Evolutionary conservation across 163 green algal species (phyloP), one percentile per base, ranked within the genome.

Genomic region (Smithsoniella earleae): DNA sequence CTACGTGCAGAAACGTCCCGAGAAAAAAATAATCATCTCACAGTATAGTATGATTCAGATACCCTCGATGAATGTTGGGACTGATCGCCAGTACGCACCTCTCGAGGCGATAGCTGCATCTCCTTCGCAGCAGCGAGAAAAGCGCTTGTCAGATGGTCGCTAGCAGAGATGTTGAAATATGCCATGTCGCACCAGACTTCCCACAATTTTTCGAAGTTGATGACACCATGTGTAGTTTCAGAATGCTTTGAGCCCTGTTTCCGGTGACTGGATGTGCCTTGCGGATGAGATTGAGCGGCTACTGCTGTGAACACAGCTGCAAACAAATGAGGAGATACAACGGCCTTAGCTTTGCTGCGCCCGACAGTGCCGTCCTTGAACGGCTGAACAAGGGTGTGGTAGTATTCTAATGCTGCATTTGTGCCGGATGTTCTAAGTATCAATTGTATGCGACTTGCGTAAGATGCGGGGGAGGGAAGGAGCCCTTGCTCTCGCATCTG

Each of bases 71-170:
- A 10, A 49, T 49, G 40, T 49, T 49, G 40, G 10, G 10, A 10
- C 40, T 49, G 40, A 49, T 13, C 10, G 40, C 40, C 13, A 13
- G 58, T 20, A 16, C 58, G 25, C 5, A 40, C 58, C 58, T 69
- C 16, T 13, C 34, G 58, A 38, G 58, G 58, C 30, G 58, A 28
- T 0, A 69, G 58, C 22, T 30, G 20, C 58, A 69, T 69, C 25
- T 34, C 25, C 25, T 69, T 69, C 8, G 58, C 58, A 25, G 58
- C 58, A n/a, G 20, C 20, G 4, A 69, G 58, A 34, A 69, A 69
- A 16, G 58, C 25, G 34, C 27, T 25, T n/a, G 58, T 13, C 18
- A 69, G 58, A 3, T 69, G 58, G 25, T 69, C 58, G 6, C 43
- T 33, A 20, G 25, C 27, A 30, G 31, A 18, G n/a, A 69, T 34